phyloP scores from a whole-genome alignment of 2,329 filamentous ascomycete species.

The Chaetomiaceae sp. region DNA sequence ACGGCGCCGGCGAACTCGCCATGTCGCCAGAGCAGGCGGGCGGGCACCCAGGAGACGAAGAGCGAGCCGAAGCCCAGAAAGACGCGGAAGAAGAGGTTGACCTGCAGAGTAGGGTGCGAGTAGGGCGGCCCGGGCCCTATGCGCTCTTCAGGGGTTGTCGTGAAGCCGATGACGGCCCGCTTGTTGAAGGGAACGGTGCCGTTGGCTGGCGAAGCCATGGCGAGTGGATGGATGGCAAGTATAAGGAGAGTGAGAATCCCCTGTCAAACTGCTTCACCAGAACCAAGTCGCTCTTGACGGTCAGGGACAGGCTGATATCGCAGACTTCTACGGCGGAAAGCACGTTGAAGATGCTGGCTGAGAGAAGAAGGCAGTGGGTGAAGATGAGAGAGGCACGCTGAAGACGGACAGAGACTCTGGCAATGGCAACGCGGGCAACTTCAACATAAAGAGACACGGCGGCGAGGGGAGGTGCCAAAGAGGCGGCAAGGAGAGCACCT shows the following conservation, averaged over 20 bases:
- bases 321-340: neutral
- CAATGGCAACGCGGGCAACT: conserved; percentile 1
- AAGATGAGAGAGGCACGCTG: neutral
- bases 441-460: conserved; percentile 5
- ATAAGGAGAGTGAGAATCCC: no score
- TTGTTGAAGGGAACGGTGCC: conserved; percentile 7
- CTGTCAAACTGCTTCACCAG: no score
- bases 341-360: neutral
- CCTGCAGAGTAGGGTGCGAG: conserved; percentile 27
- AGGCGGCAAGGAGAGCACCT: neutral
- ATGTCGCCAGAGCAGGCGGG: conserved; percentile 44
- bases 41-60: conserved; percentile 43
- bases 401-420: neutral
- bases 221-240: neutral
- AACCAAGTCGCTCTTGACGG: no score
- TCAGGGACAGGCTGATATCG: neutral
- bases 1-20: conserved; percentile 49
- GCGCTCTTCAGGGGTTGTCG: conserved; percentile 22
- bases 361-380: neutral
- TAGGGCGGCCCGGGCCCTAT: conserved; percentile 19
- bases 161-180: conserved; percentile 16
- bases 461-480: neutral
- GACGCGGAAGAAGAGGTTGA: conserved; percentile 46
- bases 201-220: conserved; percentile 12
- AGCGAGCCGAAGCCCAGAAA: conserved; percentile 41